These are phyloP conservation scores for Aspergillus carlsbadensis DNA, from an alignment of 495 filamentous ascomycete species.

Conservation along the genomic window DNA sequence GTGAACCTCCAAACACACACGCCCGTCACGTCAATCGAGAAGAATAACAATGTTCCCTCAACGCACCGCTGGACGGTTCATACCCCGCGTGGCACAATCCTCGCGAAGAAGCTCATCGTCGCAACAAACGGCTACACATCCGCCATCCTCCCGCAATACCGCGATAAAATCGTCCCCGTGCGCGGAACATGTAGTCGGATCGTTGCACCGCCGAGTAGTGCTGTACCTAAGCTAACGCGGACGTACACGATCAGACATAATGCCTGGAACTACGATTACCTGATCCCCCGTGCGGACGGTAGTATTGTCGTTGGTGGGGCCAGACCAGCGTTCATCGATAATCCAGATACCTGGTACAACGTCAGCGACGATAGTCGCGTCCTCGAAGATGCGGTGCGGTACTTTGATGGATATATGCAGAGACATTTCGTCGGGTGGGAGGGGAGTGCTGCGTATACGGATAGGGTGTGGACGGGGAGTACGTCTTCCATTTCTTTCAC, in stretches of 20 bases:
- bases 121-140: conserved; percentile 82
- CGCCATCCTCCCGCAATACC: conserved; percentile 64
- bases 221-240: not conserved
- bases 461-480: conserved; percentile 55
- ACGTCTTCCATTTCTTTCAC: conserved; percentile 25
- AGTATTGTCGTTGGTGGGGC: conserved; percentile 55
- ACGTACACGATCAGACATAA: not conserved
- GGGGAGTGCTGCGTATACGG: conserved; percentile 35
- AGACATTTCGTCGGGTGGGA: conserved; percentile 53
- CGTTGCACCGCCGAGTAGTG: conserved; percentile 16
- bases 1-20: conserved; percentile 82
- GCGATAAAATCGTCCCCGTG: conserved; percentile 73
- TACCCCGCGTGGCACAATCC: conserved; percentile 63
- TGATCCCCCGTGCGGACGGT: conserved; percentile 49
- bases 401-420: conserved; percentile 51
- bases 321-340: conserved; percentile 30
- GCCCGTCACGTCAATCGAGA: conserved; percentile 48
- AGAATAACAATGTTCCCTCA: too few relatives aligned
- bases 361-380: conserved; percentile 48
- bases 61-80: conserved; percentile 38
- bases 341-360: conserved; percentile 46
- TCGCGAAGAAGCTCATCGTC: conserved; percentile 61
- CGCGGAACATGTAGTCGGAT: conserved; percentile 50
- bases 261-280: conserved; percentile 43
- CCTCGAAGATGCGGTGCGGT: conserved; percentile 36